Percentiles rank a stretch among this genome's conserved stretches.
Evolutionary conservation across 2,329 filamentous ascomycete species (phyloP).

Genomic region (Cercospora sesami): DNA sequence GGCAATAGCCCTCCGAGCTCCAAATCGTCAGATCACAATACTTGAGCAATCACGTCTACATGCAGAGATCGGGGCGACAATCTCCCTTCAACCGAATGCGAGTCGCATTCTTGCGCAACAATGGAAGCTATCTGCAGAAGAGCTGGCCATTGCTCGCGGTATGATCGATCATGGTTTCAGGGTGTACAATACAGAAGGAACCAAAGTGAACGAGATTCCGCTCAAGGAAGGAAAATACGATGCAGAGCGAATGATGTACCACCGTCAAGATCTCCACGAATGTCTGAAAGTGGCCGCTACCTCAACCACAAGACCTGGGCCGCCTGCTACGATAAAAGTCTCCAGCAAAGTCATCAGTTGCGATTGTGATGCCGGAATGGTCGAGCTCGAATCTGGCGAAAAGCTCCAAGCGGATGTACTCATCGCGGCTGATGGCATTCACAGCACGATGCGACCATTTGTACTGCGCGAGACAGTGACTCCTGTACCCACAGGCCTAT

Average conservation of each 20-base stretch:
- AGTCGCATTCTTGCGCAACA: slow-evolving; percentile 38
- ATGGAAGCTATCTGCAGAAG: slow-evolving; percentile 35
- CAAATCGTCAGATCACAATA: slow-evolving; percentile 39
- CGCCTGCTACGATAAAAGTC: slow-evolving; percentile 34
- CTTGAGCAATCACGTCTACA: slow-evolving; percentile 38
- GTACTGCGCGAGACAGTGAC: slow-evolving; percentile 29
- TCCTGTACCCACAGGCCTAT: slow-evolving; percentile 41
- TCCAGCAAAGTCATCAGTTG: slow-evolving; percentile 31
- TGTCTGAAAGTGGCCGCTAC: slow-evolving; percentile 36
- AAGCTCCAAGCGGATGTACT: slow-evolving; percentile 37
- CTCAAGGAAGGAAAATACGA: slow-evolving; percentile 38
- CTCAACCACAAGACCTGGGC: slow-evolving; percentile 26
- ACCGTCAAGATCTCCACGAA: slow-evolving; percentile 46
- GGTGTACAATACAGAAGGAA: slow-evolving; percentile 39
- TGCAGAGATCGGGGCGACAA: slow-evolving; percentile 45
- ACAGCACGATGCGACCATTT: slow-evolving; percentile 29
- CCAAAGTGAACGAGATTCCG: slow-evolving; percentile 38
- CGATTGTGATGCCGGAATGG: slow-evolving; percentile 31
- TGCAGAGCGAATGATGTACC: slow-evolving; percentile 45
- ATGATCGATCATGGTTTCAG: slow-evolving; percentile 43
- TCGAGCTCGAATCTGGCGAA: slow-evolving; percentile 41
- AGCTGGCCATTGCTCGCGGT: slow-evolving; percentile 36
- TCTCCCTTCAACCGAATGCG: slow-evolving; percentile 48
- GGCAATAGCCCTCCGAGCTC: slow-evolving; percentile 41
- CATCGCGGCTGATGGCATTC: slow-evolving; percentile 44